Conservation (phyloP, 371 early-diverging fungal genomes). For the Coemansia sp. region DNA sequence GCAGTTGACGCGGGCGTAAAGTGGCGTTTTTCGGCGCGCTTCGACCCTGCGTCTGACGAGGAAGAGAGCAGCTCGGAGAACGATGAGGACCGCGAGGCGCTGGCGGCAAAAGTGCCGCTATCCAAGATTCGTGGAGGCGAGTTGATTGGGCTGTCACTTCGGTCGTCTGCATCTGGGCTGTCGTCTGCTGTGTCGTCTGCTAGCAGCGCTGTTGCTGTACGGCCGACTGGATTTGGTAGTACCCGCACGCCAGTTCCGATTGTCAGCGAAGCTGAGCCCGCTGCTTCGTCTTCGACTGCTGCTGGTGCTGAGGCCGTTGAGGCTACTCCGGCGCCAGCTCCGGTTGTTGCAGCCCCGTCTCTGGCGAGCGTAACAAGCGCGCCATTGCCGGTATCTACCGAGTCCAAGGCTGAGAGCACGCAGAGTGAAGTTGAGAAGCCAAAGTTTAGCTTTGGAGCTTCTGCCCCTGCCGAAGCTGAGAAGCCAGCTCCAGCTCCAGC, state of each 20-base stretch:
- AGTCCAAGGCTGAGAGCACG: background rate
- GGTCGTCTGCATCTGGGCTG: conserved; percentile 14
- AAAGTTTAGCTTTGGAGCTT: conserved; percentile 9
- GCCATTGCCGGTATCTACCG: background rate
- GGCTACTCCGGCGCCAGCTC: background rate
- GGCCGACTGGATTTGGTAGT: conserved; percentile 48
- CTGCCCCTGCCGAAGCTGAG: conserved; percentile 5
- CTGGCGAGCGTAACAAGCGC: too few relatives aligned
- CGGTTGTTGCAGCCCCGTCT: conserved; percentile 1
- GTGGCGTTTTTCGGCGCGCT: conserved; percentile 46
- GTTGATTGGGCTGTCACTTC: conserved; percentile 44
- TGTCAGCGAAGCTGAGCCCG: conserved; percentile 17
- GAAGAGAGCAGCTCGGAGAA: conserved; percentile 22
- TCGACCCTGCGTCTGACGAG: conserved; percentile 29
- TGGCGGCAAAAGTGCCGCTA: conserved; percentile 39
- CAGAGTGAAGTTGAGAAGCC: background rate
- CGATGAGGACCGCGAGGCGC: conserved; percentile 46
- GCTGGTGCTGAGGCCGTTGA: background rate
- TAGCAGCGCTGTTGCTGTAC: conserved; percentile 14
- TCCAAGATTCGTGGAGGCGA: conserved; percentile 46
- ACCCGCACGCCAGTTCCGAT: conserved; percentile 36
- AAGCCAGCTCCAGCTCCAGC: conserved; percentile 4
- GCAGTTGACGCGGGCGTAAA: conserved; percentile 15
- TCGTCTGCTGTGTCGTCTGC: conserved; percentile 12
- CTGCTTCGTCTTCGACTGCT: background rate